A percentile compares a stretch with the other conserved stretches of the same genome.
These are phyloP conservation scores for Trypanosoma melophagium DNA, from an alignment of 208 protist genomes.

Conservation along the genomic window DNA sequence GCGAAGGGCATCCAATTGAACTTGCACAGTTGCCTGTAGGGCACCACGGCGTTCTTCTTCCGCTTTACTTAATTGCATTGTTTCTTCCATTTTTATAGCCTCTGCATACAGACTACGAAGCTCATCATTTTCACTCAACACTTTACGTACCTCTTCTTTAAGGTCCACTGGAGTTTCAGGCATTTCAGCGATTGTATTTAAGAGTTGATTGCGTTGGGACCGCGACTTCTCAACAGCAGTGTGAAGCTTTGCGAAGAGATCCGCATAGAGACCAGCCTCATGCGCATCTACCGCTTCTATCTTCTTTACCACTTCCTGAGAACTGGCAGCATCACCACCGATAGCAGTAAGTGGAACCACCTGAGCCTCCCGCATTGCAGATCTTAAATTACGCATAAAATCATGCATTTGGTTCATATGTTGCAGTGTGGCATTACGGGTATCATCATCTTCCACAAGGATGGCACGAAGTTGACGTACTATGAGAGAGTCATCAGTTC, in stretches of 20 bases:
- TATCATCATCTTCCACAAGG: conserved; percentile 26
- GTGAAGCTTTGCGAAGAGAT: conserved; percentile 32
- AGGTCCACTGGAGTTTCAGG: conserved; percentile 26
- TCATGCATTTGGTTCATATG: conserved; percentile 23
- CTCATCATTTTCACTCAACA: conserved; percentile 33
- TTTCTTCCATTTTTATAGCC: not conserved
- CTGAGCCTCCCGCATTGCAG: conserved; percentile 27
- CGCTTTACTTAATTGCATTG: conserved; percentile 17
- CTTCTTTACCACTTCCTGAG: conserved; percentile 19
- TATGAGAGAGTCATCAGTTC: conserved; percentile 23
- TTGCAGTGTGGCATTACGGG: conserved; percentile 12
- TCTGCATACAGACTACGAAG: conserved; percentile 17
- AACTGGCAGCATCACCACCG: conserved; percentile 18
- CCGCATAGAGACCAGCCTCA: conserved; percentile 18
- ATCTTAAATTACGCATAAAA: conserved; percentile 14
- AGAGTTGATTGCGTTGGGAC: conserved; percentile 24
- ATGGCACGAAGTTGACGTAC: conserved; percentile 31
- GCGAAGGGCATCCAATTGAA: conserved; percentile 18
- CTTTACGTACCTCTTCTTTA: conserved; percentile 28
- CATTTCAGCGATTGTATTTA: conserved; percentile 12
- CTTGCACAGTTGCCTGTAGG: conserved; percentile 12
- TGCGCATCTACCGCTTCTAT: conserved; percentile 26
- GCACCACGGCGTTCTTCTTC: conserved; percentile 16
- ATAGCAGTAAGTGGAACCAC: conserved; percentile 26
- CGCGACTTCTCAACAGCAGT: conserved; percentile 15